Conservation (phyloP, 257 asterid genomes). For the Salvia miltiorrhiza region DNA sequence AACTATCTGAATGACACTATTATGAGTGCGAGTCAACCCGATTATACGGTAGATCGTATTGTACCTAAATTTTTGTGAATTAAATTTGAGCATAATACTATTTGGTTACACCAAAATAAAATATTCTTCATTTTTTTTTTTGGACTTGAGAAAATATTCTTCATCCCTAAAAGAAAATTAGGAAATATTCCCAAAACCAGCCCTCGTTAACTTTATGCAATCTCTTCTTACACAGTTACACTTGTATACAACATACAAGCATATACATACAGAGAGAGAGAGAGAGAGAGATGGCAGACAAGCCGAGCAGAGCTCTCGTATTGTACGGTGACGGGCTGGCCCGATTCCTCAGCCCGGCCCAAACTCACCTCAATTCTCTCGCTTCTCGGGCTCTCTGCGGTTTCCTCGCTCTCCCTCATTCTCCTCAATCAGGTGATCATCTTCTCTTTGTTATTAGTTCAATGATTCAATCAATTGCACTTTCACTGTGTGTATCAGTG, state of each 20-base stretch:
- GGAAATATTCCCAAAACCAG: too few relatives aligned
- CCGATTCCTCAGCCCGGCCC: slow-evolving; percentile 53
- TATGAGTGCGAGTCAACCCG: too few relatives aligned
- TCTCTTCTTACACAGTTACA: neutral
- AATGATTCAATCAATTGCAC: neutral
- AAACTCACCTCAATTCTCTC: slow-evolving; percentile 60
- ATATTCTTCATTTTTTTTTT: too few relatives aligned
- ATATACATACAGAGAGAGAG: neutral
- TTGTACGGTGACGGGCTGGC: slow-evolving; percentile 81
- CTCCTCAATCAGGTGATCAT: slow-evolving; percentile 62
- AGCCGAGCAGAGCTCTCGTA: slow-evolving; percentile 80
- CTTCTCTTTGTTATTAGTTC: neutral
- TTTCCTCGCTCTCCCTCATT: slow-evolving; percentile 64
- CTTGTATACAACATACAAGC: neutral
- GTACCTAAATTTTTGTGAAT: too few relatives aligned
- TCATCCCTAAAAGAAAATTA: too few relatives aligned
- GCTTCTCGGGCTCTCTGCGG: slow-evolving; percentile 75
- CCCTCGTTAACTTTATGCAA: too few relatives aligned
- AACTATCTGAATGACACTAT: too few relatives aligned
- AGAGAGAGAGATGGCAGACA: slow-evolving; percentile 50
- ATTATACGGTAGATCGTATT: too few relatives aligned
- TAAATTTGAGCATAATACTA: too few relatives aligned
- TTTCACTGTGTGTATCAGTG: neutral
- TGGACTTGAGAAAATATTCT: too few relatives aligned
- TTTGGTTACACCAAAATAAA: too few relatives aligned